Conservation (phyloP, 1,284 basidiomycete genomes). For the Apiotrichum domesticum region DNA sequence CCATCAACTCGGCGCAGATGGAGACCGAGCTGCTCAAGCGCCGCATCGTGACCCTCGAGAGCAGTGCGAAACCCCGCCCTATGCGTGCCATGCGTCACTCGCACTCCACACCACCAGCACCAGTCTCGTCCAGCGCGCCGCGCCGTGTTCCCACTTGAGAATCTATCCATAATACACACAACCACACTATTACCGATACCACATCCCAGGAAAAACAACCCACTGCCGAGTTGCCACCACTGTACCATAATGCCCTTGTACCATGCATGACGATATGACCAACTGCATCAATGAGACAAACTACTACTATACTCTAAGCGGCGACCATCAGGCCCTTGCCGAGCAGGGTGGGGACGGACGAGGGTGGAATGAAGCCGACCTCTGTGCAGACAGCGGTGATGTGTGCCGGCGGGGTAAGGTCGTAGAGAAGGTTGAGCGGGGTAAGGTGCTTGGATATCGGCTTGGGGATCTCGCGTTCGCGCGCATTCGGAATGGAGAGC, state of each 20-base stretch:
- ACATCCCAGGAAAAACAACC: too few species aligned
- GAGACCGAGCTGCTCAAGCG: conserved; percentile 1
- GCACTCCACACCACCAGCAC: too few species aligned
- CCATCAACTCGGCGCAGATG: conserved; percentile 1
- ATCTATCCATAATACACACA: neutral
- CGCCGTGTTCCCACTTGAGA: neutral
- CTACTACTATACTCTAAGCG: neutral
- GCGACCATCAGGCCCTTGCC: conserved; percentile 30
- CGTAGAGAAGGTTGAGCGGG: conserved; percentile 78
- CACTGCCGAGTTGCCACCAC: neutral
- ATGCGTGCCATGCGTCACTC: too few species aligned
- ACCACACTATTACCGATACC: too few species aligned
- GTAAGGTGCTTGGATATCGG: conserved; percentile 50
- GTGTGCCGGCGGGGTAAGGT: conserved; percentile 78
- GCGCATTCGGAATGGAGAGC: conserved; percentile 21
- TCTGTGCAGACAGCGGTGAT: conserved; percentile 96
- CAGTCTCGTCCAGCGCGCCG: neutral
- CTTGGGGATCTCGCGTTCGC: conserved; percentile 9
- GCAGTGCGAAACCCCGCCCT: too few species aligned
- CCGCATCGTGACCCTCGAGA: neutral
- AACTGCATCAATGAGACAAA: neutral
- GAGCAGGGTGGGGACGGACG: conserved; percentile 49
- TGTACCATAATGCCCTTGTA: neutral
- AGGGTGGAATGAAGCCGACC: conserved; percentile 77
- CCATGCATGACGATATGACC: neutral